These are phyloP conservation scores for Sugiyamaella japonica DNA, from an alignment of 1,139 yeast genomes.

Conservation along the genomic window DNA sequence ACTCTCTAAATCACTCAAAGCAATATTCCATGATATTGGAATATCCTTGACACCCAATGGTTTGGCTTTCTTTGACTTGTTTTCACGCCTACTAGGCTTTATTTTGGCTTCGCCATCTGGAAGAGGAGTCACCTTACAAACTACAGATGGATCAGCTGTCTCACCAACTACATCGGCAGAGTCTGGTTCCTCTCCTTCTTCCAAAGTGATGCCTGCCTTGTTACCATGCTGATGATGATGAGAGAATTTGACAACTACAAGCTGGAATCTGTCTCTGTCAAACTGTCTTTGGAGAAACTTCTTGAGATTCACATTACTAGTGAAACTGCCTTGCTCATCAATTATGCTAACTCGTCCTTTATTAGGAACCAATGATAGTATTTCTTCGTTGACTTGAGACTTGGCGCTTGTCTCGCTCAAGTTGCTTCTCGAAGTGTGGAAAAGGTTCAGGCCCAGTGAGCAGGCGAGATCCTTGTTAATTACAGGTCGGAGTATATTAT, in stretches of 20 bases:
- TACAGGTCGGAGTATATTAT: not conserved
- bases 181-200: constrained; percentile 1
- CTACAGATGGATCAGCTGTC: constrained; percentile 26
- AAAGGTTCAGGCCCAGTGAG: not conserved
- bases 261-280: constrained; percentile 21
- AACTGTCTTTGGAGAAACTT: constrained; percentile 22
- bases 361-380: constrained; percentile 31
- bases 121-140: constrained; percentile 30
- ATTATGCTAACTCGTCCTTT: constrained; percentile 31
- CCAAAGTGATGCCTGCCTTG: constrained; percentile 15
- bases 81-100: constrained; percentile 10
- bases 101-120: not conserved
- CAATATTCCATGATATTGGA: constrained; percentile 40
- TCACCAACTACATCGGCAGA: not conserved
- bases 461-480: not conserved
- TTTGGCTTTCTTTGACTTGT: constrained; percentile 24
- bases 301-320: constrained; percentile 23
- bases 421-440: constrained; percentile 9
- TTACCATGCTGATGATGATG: constrained; percentile 17
- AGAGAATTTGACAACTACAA: constrained; percentile 28
- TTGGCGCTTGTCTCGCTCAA: constrained; percentile 6
- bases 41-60: constrained; percentile 35
- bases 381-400: constrained; percentile 24
- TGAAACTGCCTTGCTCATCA: constrained; percentile 26
- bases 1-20: constrained; percentile 36